A percentile compares a stretch with the other conserved stretches of the same genome.
phyloP scores from a whole-genome alignment of 176 grass and related monocot species.

The Musa acuminata region DNA sequence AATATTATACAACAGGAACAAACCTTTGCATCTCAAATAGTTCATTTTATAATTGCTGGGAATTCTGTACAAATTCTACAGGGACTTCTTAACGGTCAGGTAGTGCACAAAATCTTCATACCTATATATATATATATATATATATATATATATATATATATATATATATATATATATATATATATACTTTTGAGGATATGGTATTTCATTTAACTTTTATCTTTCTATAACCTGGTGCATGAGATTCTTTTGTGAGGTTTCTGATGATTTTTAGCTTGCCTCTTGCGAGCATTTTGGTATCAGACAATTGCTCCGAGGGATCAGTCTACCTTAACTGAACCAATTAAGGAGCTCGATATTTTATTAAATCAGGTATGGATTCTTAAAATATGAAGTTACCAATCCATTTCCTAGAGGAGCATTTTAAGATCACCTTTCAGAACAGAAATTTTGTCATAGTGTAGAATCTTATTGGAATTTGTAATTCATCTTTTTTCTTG shows the following conservation, averaged over 20 bases:
- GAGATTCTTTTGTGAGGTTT: constrained; percentile 9
- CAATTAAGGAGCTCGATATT: constrained; percentile 94
- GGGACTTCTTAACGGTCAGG: constrained; percentile 68
- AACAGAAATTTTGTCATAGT: too few relatives aligned
- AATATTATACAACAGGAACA: constrained; percentile 48
- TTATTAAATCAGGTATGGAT: constrained; percentile 74
- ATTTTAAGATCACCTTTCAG: too few relatives aligned
- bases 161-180: too few relatives aligned
- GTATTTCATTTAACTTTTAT: constrained; percentile 17
- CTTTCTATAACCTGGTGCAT: background rate
- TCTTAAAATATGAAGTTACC: background rate
- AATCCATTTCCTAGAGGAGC: background rate
- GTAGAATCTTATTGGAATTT: too few relatives aligned
- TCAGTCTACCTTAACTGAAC: constrained; percentile 77
- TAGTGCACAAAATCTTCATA: constrained; percentile 11
- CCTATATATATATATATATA: background rate
- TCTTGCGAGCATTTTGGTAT: constrained; percentile 16
- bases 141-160: too few relatives aligned
- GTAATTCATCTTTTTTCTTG: background rate
- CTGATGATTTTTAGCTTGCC: constrained; percentile 1
- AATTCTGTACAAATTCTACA: constrained; percentile 76
- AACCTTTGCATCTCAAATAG: constrained; percentile 75
- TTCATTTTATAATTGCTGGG: constrained; percentile 69
- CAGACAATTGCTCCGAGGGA: constrained; percentile 73
- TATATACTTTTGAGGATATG: background rate